A percentile compares a stretch with the other conserved stretches of the same genome.
These are phyloP conservation scores for Chamaecrista fasciculata DNA, from an alignment of 306 rosid species.

Conservation along the genomic window DNA sequence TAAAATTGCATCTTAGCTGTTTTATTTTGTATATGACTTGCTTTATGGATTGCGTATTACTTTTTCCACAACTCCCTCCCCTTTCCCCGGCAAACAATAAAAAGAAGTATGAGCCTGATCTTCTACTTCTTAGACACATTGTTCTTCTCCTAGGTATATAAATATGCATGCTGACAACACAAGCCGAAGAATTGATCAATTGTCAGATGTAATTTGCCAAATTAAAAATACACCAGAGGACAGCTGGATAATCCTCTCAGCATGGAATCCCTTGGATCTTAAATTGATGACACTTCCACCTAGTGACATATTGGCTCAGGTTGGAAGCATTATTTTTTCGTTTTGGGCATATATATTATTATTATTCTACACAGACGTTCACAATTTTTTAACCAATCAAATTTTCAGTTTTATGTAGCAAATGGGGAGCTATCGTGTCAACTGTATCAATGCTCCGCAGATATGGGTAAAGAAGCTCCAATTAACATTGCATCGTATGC, in stretches of 20 bases:
- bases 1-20: not conserved
- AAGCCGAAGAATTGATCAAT: slow-evolving; percentile 21
- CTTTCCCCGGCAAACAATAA: not conserved
- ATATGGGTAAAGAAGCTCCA: slow-evolving; percentile 25
- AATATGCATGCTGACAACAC: slow-evolving; percentile 15
- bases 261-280: slow-evolving; percentile 28
- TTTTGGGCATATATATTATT: not conserved
- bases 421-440: slow-evolving; percentile 36
- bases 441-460: slow-evolving; percentile 26
- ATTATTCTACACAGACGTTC: not conserved
- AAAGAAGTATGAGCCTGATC: not conserved
- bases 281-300: slow-evolving; percentile 16
- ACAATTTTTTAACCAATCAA: not conserved
- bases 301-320: slow-evolving; percentile 19
- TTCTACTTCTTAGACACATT: not conserved
- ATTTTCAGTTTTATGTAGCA: slow-evolving; percentile 23
- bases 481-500: slow-evolving; percentile 23
- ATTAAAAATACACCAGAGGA: slow-evolving; percentile 24
- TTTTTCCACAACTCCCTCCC: not conserved
- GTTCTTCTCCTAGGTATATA: slow-evolving; percentile 6
- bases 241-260: slow-evolving; percentile 20
- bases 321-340: slow-evolving; percentile 1
- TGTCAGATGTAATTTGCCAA: slow-evolving; percentile 23
- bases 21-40: not conserved
- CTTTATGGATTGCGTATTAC: not conserved